These are phyloP conservation scores for Phytophthora colocasiae DNA, from an alignment of 352 stramenopile species.

Conservation along the genomic window DNA sequence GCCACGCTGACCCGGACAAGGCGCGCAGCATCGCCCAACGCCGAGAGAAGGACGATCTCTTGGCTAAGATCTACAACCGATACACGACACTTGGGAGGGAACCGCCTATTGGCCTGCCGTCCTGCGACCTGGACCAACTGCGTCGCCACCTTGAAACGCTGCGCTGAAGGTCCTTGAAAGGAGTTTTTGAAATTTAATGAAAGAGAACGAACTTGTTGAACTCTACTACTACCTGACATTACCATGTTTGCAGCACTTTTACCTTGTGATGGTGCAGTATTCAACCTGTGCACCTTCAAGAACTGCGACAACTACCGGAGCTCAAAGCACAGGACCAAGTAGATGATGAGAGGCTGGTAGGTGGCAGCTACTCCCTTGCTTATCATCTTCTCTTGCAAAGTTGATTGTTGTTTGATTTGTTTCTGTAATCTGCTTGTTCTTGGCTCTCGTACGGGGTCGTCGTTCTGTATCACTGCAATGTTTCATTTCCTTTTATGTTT, in stretches of 20 bases:
- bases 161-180: conserved; percentile 29
- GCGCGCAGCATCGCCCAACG: conserved; percentile 66
- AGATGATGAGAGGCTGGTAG: conserved; percentile 1
- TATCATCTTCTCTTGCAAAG: conserved; percentile 29
- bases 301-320: not conserved
- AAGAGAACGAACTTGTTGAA: not conserved
- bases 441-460: conserved; percentile 19
- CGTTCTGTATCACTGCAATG: conserved; percentile 18
- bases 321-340: not conserved
- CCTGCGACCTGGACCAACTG: conserved; percentile 82
- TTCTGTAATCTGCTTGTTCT: conserved; percentile 34
- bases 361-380: conserved; percentile 6
- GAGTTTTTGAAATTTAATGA: not conserved
- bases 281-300: no score
- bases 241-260: no score
- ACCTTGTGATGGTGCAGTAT: no score
- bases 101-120: conserved; percentile 80
- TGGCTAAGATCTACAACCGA: conserved; percentile 82
- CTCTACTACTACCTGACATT: no score
- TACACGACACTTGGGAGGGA: conserved; percentile 83
- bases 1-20: conserved; percentile 67
- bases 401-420: conserved; percentile 44
- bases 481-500: conserved; percentile 32
- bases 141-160: conserved; percentile 78
- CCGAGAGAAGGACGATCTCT: conserved; percentile 85